Conservation (phyloP, 257 asterid genomes). For the Nicotiana sylvestris region DNA sequence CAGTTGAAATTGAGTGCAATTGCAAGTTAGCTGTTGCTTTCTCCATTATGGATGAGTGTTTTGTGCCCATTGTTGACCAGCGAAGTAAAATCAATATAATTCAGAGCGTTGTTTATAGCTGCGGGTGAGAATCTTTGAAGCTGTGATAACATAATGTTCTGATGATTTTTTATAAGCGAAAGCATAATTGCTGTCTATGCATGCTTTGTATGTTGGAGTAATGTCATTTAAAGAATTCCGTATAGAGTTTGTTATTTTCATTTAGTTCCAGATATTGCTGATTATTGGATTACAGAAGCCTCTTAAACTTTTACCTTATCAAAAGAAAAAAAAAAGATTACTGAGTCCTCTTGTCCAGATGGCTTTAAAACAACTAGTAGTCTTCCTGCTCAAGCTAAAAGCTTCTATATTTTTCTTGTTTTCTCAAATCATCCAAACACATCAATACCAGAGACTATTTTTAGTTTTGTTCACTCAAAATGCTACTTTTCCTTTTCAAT, state of each 20-base stretch:
- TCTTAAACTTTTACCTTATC: no score
- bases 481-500: not conserved
- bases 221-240: not conserved
- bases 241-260: not conserved
- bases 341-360: not conserved
- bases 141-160: not conserved
- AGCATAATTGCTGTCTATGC: slow-evolving; percentile 1
- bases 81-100: slow-evolving; percentile 30
- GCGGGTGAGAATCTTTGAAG: slow-evolving; percentile 27
- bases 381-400: not conserved
- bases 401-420: not conserved
- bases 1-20: slow-evolving; percentile 24
- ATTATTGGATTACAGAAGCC: not conserved
- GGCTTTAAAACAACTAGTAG: not conserved
- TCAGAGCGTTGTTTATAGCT: slow-evolving; percentile 29
- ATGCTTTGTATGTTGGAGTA: not conserved
- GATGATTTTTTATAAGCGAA: not conserved
- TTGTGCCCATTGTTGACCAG: slow-evolving; percentile 27
- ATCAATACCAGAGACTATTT: not conserved
- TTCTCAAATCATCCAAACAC: not conserved
- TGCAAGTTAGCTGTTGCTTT: slow-evolving; percentile 31
- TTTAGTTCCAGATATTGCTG: not conserved
- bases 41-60: slow-evolving; percentile 36
- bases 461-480: not conserved
- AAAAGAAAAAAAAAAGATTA: no score